Conservation (phyloP, 2,329 filamentous ascomycete species). For the Pseudogymnoascus sp. region DNA sequence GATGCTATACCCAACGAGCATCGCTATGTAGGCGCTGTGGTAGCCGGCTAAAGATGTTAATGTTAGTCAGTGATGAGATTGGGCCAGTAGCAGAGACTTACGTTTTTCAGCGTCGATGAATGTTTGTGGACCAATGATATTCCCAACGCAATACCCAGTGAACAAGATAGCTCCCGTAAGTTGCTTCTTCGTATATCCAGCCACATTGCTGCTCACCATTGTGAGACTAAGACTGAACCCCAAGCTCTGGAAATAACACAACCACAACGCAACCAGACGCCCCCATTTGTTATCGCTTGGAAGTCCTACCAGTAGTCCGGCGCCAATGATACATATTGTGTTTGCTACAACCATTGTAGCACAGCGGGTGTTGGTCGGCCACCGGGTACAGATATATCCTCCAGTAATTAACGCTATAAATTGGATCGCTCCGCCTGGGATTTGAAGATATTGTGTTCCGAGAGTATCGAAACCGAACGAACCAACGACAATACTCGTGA, state of each 20-base stretch:
- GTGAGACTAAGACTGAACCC: conserved; percentile 46
- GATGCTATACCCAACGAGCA: conserved; percentile 46
- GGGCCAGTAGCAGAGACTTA: conserved; percentile 14
- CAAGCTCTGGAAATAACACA: conserved; percentile 46
- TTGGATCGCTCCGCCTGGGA: conserved; percentile 50
- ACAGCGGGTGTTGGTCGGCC: conserved; percentile 41
- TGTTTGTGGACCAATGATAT: conserved; percentile 40
- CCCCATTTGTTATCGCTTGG: conserved; percentile 46
- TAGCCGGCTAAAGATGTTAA: conserved; percentile 25
- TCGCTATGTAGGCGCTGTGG: conserved; percentile 30
- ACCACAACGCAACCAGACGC: conserved; percentile 47
- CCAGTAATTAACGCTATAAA: conserved; percentile 44
- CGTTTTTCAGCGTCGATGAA: conserved; percentile 23
- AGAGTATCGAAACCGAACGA: conserved; percentile 67
- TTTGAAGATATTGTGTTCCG: conserved; percentile 49
- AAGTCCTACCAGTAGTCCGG: conserved; percentile 43
- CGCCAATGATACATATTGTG: conserved; percentile 44
- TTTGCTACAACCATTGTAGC: conserved; percentile 49
- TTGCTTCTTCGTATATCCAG: conserved; percentile 48
- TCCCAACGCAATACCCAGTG: conserved; percentile 45
- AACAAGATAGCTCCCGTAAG: conserved; percentile 43
- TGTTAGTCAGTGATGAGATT: conserved; percentile 15
- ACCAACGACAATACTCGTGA: conserved; percentile 60
- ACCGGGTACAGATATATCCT: conserved; percentile 44
- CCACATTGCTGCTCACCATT: conserved; percentile 44